A percentile compares a stretch with the other conserved stretches of the same genome.
Evolutionary conservation across 495 filamentous ascomycete species (phyloP).

Genomic region (Annulohypoxylon maeteangense): DNA sequence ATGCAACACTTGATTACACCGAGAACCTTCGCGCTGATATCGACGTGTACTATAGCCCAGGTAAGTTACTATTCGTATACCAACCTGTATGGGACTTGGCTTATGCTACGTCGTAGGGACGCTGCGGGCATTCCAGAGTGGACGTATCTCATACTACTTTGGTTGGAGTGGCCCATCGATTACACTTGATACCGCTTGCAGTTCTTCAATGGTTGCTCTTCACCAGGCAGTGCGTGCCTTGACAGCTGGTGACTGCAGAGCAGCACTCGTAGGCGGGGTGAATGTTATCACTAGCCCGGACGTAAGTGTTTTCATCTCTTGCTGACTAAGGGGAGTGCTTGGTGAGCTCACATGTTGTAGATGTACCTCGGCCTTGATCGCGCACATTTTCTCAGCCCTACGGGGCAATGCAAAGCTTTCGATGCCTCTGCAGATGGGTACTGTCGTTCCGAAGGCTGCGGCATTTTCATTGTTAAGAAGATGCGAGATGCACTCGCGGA

Average conservation of each 20-base stretch:
- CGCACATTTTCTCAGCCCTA: conserved; percentile 50
- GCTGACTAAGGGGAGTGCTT: not conserved
- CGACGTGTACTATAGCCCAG: conserved; percentile 4
- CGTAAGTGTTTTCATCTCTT: not conserved
- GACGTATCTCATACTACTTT: conserved; percentile 47
- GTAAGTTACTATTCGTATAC: not conserved
- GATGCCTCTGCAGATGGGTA: conserved; percentile 67
- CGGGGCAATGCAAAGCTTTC: conserved; percentile 43
- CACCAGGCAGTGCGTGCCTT: conserved; percentile 8
- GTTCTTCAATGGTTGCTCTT: conserved; percentile 20
- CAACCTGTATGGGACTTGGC: not conserved
- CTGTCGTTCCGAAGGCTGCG: conserved; percentile 65
- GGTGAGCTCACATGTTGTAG: not conserved
- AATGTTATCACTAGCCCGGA: conserved; percentile 6
- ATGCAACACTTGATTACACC: not conserved
- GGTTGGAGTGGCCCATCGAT: conserved; percentile 62
- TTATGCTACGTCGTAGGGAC: not conserved
- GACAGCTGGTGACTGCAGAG: not conserved
- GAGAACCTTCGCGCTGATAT: not conserved
- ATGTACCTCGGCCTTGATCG: conserved; percentile 11
- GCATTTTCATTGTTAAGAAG: conserved; percentile 61
- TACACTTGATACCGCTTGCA: conserved; percentile 61
- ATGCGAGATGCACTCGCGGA: conserved; percentile 56
- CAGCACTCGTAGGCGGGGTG: not conserved
- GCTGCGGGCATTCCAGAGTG: not conserved